phyloP scores from a whole-genome alignment of 768 basidiomycete genomes.

The Kwoniella pini region DNA sequence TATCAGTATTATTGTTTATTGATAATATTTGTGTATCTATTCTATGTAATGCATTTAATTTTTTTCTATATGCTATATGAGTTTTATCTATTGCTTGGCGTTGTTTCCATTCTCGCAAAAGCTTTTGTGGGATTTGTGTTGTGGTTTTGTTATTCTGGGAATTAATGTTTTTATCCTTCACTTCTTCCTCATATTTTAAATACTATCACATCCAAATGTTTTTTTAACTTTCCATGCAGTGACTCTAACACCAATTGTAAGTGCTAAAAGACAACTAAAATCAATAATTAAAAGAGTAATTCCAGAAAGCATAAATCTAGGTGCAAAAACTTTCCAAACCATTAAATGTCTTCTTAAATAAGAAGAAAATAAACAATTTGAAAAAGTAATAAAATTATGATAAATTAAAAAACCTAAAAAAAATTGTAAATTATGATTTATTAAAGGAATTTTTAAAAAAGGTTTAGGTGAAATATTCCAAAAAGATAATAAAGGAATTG shows the following conservation, averaged over 20 bases:
- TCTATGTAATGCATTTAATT: slow-evolving; percentile 7
- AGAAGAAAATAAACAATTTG: slow-evolving; percentile 71
- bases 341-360: slow-evolving; percentile 81
- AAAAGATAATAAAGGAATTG: slow-evolving; percentile 69
- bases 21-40: slow-evolving; percentile 1
- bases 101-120: neutral
- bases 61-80: neutral
- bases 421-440: slow-evolving; percentile 53
- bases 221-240: slow-evolving; percentile 50
- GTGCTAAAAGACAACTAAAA: slow-evolving; percentile 65
- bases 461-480: slow-evolving; percentile 78
- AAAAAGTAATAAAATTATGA: slow-evolving; percentile 66
- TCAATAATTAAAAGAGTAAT: slow-evolving; percentile 71
- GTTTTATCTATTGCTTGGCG: too few relatives aligned
- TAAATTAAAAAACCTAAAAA: slow-evolving; percentile 70
- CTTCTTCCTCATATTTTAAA: slow-evolving; percentile 20
- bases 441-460: slow-evolving; percentile 31
- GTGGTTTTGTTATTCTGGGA: too few relatives aligned
- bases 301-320: slow-evolving; percentile 82
- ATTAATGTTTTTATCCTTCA: too few relatives aligned
- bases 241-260: slow-evolving; percentile 60
- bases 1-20: too few relatives aligned
- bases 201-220: slow-evolving; percentile 50
- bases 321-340: slow-evolving; percentile 99
- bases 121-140: too few relatives aligned